Conservation (phyloP, 805 yeast species). For the Suhomyces xylopsoci region DNA sequence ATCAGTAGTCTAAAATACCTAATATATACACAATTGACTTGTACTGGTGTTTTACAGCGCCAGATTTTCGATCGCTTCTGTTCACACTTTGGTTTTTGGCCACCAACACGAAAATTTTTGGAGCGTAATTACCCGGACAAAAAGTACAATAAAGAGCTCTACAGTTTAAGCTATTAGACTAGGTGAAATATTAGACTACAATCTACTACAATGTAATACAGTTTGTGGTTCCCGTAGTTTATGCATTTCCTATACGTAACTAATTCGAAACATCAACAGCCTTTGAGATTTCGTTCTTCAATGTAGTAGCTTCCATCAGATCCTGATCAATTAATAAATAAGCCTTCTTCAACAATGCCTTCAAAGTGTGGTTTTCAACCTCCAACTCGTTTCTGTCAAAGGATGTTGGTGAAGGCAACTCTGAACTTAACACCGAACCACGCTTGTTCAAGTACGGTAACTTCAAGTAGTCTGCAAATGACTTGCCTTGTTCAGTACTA, state of each 20-base stretch:
- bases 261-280: conserved; percentile 7
- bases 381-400: conserved; percentile 3
- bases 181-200: background rate
- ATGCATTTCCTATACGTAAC: background rate
- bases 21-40: background rate
- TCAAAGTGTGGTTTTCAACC: conserved; percentile 27
- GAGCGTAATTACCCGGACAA: conserved; percentile 14
- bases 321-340: conserved; percentile 17
- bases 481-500: conserved; percentile 9
- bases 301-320: conserved; percentile 8
- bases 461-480: conserved; percentile 21
- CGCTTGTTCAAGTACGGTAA: conserved; percentile 15
- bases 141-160: background rate
- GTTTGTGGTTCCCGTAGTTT: background rate
- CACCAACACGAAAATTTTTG: conserved; percentile 10
- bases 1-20: conserved; percentile 35
- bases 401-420: background rate
- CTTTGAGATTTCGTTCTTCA: conserved; percentile 12
- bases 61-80: background rate
- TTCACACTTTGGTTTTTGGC: conserved; percentile 6
- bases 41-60: background rate
- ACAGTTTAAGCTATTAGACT: background rate
- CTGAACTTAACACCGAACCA: background rate
- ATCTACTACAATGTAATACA: background rate
- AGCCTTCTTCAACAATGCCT: conserved; percentile 25